A percentile compares a stretch with the other conserved stretches of the same genome.
Conservation (phyloP, 176 grass and related monocot genomes). For the Hsuehochloa calcarea region DNA sequence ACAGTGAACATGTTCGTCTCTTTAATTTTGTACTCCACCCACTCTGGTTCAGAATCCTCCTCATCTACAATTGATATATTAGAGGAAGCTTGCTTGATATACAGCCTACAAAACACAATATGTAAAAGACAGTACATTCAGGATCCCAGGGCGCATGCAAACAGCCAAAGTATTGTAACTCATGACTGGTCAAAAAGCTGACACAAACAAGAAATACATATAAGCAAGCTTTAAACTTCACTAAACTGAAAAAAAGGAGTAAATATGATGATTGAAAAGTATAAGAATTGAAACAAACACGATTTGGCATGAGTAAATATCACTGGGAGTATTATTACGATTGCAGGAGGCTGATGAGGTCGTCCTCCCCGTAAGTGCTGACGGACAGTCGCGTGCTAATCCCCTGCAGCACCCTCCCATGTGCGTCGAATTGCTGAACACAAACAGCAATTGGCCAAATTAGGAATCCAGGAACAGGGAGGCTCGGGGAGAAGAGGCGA, state of each 20-base stretch:
- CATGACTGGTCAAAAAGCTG: not conserved
- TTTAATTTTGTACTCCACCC: conserved; percentile 97
- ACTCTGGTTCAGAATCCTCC: conserved; percentile 70
- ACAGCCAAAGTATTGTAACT: not conserved
- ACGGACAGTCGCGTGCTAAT: conserved; percentile 74
- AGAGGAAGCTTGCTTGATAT: conserved; percentile 82
- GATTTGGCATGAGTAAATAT: not conserved
- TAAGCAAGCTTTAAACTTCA: not conserved
- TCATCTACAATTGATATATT: conserved; percentile 51
- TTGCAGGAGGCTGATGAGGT: conserved; percentile 92
- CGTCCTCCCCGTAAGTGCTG: conserved; percentile 77
- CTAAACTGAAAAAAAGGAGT: not conserved
- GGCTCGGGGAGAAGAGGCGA: not conserved
- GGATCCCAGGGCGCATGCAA: not conserved
- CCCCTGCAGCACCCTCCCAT: conserved; percentile 59
- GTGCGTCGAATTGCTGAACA: conserved; percentile 85
- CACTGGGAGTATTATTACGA: conserved; percentile 44
- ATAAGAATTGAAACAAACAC: not conserved
- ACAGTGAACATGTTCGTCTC: conserved; percentile 91
- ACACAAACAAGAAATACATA: not conserved
- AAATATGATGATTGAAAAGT: not conserved
- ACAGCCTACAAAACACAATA: conserved; percentile 56
- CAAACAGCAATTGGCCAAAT: not conserved
- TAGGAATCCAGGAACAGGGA: not conserved
- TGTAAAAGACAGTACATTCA: not conserved